A percentile compares a stretch with the other conserved stretches of the same genome.
phyloP scores from a whole-genome alignment of 2,329 filamentous ascomycete genomes.

The Zymoseptoria pseudotritici region DNA sequence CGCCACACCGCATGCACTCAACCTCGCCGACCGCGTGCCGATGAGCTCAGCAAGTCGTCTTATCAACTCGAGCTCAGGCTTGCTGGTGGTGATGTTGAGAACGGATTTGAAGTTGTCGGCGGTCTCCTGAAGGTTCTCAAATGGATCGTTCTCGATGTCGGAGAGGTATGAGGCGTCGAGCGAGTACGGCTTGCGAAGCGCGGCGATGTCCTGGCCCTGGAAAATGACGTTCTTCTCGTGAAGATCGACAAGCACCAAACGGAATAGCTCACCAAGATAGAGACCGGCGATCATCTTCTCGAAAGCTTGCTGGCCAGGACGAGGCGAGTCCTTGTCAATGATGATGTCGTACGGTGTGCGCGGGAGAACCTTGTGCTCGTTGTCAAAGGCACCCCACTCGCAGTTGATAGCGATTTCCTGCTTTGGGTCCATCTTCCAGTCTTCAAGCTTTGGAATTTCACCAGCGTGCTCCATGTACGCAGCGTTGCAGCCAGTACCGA shows the following conservation, averaged over 20 bases:
- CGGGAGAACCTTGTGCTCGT: constrained; percentile 81
- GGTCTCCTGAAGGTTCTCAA: constrained; percentile 89
- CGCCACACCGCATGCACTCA: constrained; percentile 89
- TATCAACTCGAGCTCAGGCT: constrained; percentile 78
- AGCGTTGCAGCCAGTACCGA: constrained; percentile 95
- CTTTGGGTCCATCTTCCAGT: constrained; percentile 72
- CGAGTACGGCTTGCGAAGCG: constrained; percentile 77
- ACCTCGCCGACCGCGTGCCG: constrained; percentile 83
- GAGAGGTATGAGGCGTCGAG: constrained; percentile 92
- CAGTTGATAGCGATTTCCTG: constrained; percentile 90
- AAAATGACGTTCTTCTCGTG: constrained; percentile 72
- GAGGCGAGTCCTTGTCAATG: constrained; percentile 38
- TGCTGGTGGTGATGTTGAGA: constrained; percentile 62
- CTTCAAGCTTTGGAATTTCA: constrained; percentile 84
- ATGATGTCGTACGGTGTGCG: constrained; percentile 58
- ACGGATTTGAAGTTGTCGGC: constrained; percentile 71
- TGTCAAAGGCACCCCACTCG: constrained; percentile 95
- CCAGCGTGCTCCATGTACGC: constrained; percentile 95
- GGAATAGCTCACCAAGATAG: constrained; percentile 41
- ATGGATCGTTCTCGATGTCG: constrained; percentile 86
- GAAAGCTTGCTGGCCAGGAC: constrained; percentile 39
- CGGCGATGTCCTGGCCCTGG: constrained; percentile 69
- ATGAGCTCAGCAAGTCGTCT: constrained; percentile 88
- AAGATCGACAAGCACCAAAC: constrained; percentile 38
- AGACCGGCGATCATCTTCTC: constrained; percentile 42